These are phyloP conservation scores for Chrysochromulina parva DNA, from an alignment of 78 protist species.

Conservation along the genomic window DNA sequence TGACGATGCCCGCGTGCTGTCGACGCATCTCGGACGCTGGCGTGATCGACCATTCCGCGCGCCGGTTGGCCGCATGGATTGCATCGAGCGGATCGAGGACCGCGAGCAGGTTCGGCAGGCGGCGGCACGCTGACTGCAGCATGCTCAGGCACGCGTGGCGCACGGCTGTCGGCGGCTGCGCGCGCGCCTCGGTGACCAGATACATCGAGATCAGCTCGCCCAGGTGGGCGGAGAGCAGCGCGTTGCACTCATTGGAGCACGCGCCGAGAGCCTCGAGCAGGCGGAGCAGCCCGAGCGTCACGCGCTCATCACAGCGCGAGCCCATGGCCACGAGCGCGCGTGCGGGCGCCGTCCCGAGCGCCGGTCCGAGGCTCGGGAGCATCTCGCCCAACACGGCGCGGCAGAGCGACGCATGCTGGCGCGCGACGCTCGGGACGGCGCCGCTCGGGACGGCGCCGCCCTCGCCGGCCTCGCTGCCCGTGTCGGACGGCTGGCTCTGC, in stretches of 20 bases:
- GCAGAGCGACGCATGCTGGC: no score
- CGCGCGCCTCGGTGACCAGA: neutral
- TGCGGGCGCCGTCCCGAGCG: no score
- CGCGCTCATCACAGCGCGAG: neutral
- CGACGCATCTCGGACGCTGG: constrained; percentile 32
- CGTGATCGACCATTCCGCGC: neutral
- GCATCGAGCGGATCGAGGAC: neutral
- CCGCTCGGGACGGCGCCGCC: no score
- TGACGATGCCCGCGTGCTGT: constrained; percentile 77
- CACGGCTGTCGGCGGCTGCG: constrained; percentile 30
- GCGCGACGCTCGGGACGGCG: no score
- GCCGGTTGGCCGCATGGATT: no score
- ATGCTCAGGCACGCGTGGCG: constrained; percentile 10
- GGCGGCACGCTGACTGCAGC: neutral
- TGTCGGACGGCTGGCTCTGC: no score
- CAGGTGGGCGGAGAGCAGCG: neutral
- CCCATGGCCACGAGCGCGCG: no score
- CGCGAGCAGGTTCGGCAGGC: no score
- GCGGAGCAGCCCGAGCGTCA: neutral
- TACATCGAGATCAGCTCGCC: neutral
- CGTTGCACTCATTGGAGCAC: no score
- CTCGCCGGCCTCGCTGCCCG: no score
- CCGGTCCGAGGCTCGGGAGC: no score
- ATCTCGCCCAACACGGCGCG: no score
- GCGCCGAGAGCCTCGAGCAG: neutral